These are phyloP conservation scores for Tulasnella sp. DNA, from an alignment of 768 basidiomycete species.

Conservation along the genomic window DNA sequence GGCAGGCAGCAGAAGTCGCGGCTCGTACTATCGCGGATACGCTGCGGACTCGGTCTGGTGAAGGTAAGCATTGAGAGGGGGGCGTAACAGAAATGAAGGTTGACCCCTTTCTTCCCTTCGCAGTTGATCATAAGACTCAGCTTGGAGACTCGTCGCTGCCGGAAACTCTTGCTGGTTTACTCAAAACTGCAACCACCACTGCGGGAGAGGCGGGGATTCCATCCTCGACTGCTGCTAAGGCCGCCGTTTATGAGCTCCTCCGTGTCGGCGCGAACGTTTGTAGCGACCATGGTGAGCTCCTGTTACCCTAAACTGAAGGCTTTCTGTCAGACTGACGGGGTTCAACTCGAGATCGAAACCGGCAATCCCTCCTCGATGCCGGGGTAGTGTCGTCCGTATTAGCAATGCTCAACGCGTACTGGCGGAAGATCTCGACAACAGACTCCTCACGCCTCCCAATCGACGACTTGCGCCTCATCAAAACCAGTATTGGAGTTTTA, in stretches of 20 bases:
- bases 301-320: too few relatives aligned
- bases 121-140: conserved; percentile 9
- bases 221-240: conserved; percentile 32
- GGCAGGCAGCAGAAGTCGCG: conserved; percentile 46
- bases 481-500: conserved; percentile 70
- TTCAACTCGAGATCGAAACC: conserved; percentile 57
- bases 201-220: conserved; percentile 40
- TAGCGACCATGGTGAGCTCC: conserved; percentile 63
- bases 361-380: conserved; percentile 60
- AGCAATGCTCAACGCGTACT: conserved; percentile 39
- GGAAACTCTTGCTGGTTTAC: conserved; percentile 52
- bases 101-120: neutral
- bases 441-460: conserved; percentile 35
- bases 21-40: conserved; percentile 55
- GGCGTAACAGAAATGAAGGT: neutral
- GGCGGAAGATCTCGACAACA: conserved; percentile 48
- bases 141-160: conserved; percentile 62
- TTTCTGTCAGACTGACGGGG: neutral
- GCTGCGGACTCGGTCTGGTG: conserved; percentile 48
- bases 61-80: conserved; percentile 36
- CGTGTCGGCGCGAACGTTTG: conserved; percentile 77
- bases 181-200: conserved; percentile 46
- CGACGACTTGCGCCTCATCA: conserved; percentile 60
- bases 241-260: conserved; percentile 58
- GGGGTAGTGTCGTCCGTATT: conserved; percentile 61